Conservation (phyloP, 257 asterid species). For the Solanum stenotomum region DNA sequence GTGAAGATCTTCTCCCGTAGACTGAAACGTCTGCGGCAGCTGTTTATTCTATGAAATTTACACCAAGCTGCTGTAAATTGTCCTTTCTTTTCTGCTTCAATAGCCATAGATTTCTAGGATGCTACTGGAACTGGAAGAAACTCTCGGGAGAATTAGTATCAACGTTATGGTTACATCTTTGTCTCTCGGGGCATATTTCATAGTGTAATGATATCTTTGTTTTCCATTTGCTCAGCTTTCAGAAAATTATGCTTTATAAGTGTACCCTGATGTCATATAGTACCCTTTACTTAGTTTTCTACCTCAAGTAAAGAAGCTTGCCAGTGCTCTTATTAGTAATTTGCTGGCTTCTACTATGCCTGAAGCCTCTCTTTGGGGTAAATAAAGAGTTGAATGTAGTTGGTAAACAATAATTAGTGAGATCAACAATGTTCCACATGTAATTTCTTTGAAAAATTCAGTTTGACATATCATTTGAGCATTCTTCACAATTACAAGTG, state of each 20-base stretch:
- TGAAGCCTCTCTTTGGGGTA: neutral
- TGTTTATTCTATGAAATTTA: neutral
- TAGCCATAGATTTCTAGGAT: neutral
- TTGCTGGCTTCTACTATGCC: neutral
- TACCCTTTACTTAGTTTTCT: neutral
- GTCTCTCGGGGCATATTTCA: neutral
- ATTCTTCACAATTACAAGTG: neutral
- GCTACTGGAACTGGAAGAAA: neutral
- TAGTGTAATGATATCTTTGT: neutral
- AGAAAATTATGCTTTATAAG: neutral
- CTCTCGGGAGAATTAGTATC: neutral
- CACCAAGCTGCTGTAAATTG: neutral
- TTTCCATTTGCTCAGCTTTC: neutral
- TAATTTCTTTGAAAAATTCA: neutral
- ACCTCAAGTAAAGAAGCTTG: neutral
- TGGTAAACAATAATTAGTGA: neutral
- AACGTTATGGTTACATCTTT: neutral
- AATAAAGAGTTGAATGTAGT: neutral
- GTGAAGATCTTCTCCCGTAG: conserved; percentile 14
- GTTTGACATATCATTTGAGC: neutral
- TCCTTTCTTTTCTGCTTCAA: neutral
- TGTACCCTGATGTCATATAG: neutral
- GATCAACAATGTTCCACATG: neutral
- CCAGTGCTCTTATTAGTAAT: neutral
- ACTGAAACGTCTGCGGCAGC: neutral